Base-by-base conservation (phyloP, 768 basidiomycete species). In the Atractiella rhizophila region DNA sequence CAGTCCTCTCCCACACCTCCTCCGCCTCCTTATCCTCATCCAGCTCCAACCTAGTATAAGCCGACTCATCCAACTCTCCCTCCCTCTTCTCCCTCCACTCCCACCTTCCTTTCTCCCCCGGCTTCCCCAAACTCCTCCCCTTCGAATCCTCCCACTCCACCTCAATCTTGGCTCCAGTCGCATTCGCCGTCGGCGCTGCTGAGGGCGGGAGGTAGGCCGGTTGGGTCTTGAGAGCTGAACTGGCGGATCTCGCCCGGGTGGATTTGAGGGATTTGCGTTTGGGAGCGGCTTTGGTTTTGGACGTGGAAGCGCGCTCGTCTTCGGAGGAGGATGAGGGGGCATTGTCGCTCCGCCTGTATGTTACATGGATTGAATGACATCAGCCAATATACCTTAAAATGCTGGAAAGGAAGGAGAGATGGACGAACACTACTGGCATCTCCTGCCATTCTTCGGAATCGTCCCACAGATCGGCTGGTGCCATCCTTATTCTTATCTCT, bases 1-100 rank as follows among this genome's bases (percentile, higher is more conserved):
- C 71, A 25, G 91, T 96, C 49, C 86, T 72, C 57, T 88, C 64
- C 59, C 88, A 79, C n/a, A 96, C 81, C 53, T 91, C 83, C 56
- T 94, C 86, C 13, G 85, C 83, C 29, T 65, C 63, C 30, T 86
- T 77, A 60, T 96, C 91, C 59, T 98, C 88, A 44, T 74, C 74
- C 42, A 71, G 67, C 35, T 85, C 69, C 42, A 98, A 60, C 20
- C 88, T 67, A 4, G 91, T 98, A 59, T 98, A 98, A 49, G 86
- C 81, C 54, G 68, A 76, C 64, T 91, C 85, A 45, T 64, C 62
- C 26, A 70, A 53, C 58, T 37, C 23, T 7, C 43, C 42, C 45
- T 91, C 91, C 12, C 8, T 24, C 27, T 38, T 15, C 15, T 42
- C 24, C 27, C 30, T 30, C 10, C 32, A 13, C 23, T 35, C 34